Conservation (phyloP, 2,329 filamentous ascomycete genomes). For the Aspergillus tamarii region DNA sequence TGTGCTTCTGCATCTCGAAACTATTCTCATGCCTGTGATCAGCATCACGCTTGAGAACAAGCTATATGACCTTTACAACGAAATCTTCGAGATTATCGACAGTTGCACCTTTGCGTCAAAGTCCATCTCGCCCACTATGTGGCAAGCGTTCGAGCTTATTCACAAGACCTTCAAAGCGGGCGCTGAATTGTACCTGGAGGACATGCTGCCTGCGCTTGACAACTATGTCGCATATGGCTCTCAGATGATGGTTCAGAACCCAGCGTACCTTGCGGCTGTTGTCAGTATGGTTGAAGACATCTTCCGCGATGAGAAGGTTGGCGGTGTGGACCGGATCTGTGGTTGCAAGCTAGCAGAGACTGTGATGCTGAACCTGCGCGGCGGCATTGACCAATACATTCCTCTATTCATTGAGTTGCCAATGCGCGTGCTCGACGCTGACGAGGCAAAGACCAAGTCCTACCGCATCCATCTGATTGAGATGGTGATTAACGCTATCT, state of each 20-base stretch:
- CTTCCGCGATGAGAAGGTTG: slow-evolving; percentile 89
- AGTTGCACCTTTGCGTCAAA: slow-evolving; percentile 99
- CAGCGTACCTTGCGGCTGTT: slow-evolving; percentile 82
- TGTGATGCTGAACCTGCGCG: slow-evolving; percentile 92
- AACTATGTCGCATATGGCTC: slow-evolving; percentile 97
- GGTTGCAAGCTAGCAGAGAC: slow-evolving; percentile 97
- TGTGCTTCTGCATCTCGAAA: slow-evolving; percentile 90
- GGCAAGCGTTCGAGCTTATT: slow-evolving; percentile 96
- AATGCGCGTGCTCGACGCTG: slow-evolving; percentile 74
- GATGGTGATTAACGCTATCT: slow-evolving; percentile 97
- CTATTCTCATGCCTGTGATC: slow-evolving; percentile 95
- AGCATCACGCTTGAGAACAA: slow-evolving; percentile 96
- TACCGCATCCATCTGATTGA: slow-evolving; percentile 97
- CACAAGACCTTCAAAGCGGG: slow-evolving; percentile 97
- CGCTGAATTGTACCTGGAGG: slow-evolving; percentile 94
- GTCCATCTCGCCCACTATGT: slow-evolving; percentile 94
- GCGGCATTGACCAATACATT: slow-evolving; percentile 84
- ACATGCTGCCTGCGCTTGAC: slow-evolving; percentile 96
- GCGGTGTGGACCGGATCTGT: slow-evolving; percentile 91
- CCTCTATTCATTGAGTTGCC: slow-evolving; percentile 86
- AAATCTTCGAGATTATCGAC: slow-evolving; percentile 98
- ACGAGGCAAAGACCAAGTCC: slow-evolving; percentile 84
- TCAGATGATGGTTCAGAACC: slow-evolving; percentile 77
- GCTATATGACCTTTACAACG: slow-evolving; percentile 96
- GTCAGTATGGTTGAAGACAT: slow-evolving; percentile 95